Evolutionary conservation across 2,329 filamentous ascomycete genomes (phyloP).

Genomic region (Zasmidium citrigriseum): DNA sequence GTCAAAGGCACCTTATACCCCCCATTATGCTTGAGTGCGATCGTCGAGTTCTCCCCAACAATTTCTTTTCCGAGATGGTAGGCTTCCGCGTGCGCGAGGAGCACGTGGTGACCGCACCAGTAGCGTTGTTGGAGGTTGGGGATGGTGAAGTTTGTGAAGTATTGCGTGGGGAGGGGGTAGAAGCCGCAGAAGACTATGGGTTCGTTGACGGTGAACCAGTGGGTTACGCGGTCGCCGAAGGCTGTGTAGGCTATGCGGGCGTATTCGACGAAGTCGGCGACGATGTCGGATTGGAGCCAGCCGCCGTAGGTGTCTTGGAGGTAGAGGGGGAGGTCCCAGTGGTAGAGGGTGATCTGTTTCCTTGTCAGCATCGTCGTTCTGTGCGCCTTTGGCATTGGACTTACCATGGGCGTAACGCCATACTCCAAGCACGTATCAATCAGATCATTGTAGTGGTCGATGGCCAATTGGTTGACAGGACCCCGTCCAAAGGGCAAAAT

Average conservation of each 20-base stretch:
- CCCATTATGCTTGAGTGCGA: conserved; percentile 40
- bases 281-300: conserved; percentile 27
- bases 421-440: conserved; percentile 42
- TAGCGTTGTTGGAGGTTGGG: conserved; percentile 35
- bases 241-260: conserved; percentile 39
- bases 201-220: conserved; percentile 47
- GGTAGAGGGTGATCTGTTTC: conserved; percentile 46
- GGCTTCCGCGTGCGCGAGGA: conserved; percentile 39
- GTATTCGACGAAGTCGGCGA: conserved; percentile 42
- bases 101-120: conserved; percentile 39
- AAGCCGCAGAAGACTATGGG: conserved; percentile 36
- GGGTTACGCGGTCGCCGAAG: conserved; percentile 40
- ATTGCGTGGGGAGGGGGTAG: conserved; percentile 36
- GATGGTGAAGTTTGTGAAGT: conserved; percentile 40
- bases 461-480: conserved; percentile 48
- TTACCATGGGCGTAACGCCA: conserved; percentile 41
- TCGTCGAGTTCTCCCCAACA: conserved; percentile 33
- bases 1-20: conserved; percentile 40
- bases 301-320: conserved; percentile 23
- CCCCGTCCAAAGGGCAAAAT: conserved; percentile 51
- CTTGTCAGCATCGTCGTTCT: neutral
- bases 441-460: conserved; percentile 52
- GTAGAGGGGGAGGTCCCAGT: conserved; percentile 40
- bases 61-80: conserved; percentile 47
- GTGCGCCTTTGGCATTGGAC: too few species aligned